Base-by-base conservation (phyloP, 345 rosid species). In the Sapria himalayana region DNA sequence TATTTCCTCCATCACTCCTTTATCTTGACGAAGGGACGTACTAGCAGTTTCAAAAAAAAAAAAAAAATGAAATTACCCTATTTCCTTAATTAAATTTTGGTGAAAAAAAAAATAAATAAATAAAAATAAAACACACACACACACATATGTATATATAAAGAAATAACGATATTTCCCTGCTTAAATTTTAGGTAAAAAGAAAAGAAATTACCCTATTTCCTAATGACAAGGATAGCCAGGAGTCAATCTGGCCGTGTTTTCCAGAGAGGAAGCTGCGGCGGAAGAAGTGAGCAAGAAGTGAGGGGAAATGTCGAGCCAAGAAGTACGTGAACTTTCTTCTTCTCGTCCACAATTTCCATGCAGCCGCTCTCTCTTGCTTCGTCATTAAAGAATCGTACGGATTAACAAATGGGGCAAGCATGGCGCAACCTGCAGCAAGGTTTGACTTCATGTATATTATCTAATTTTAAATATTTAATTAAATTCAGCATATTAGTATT, bases 401-500 rank as follows among this genome's bases (percentile, higher is more conserved):
- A 62, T 69, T 76, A 25, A 72, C 80, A 66, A 72, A 49, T 8
- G 85, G 77, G 54, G 85, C 76, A 58, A 76, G 58, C 70, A 72
- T 60, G 15, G 66, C 85, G 5, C 72, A 73, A 41, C 73, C 79
- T 75, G 72, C 62, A 64, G 20, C n/a, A n/a, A n/a, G n/a, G n/a
- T n/a, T n/a, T n/a, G n/a, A n/a, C n/a, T n/a, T n/a, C n/a, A n/a
- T n/a, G n/a, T n/a, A n/a, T n/a, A n/a, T n/a, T n/a, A n/a, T n/a
- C n/a, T n/a, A n/a, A n/a, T n/a, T n/a, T n/a, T n/a, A n/a, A n/a
- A n/a, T n/a, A n/a, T n/a, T n/a, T n/a, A n/a, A n/a, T n/a, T n/a
- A n/a, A n/a, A n/a, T n/a, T n/a, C n/a, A n/a, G 3, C 4, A n/a
- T n/a, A n/a, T n/a, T n/a, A n/a, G n/a, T n/a, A n/a, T n/a, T n/a